Evolutionary conservation across 1,139 yeast species (phyloP).

Genomic region (Pneumocystis sp.): DNA sequence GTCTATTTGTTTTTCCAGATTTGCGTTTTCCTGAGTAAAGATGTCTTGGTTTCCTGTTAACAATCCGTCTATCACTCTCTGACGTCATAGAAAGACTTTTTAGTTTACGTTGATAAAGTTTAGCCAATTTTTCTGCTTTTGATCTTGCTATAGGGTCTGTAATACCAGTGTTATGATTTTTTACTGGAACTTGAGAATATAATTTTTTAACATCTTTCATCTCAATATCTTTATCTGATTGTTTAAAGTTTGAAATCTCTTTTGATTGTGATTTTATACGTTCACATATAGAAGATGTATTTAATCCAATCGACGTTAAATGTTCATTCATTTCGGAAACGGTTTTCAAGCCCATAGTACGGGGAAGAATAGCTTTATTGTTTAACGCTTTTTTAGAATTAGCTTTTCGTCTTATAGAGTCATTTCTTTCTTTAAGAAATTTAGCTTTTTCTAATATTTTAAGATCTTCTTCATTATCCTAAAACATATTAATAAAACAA

Average conservation of each 20-base stretch:
- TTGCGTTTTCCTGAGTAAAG: slow-evolving; percentile 93
- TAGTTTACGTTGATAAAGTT: slow-evolving; percentile 84
- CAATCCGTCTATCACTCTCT: slow-evolving; percentile 86
- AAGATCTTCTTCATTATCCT: slow-evolving; percentile 40
- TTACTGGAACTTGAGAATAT: slow-evolving; percentile 29
- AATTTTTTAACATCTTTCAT: slow-evolving; percentile 35
- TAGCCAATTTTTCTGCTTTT: slow-evolving; percentile 76
- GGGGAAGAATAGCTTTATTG: slow-evolving; percentile 82
- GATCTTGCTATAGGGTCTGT: slow-evolving; percentile 61
- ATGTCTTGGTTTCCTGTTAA: slow-evolving; percentile 82
- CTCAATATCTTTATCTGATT: slow-evolving; percentile 65
- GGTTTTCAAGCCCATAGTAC: slow-evolving; percentile 69
- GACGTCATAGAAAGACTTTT: slow-evolving; percentile 86
- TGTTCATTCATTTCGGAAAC: slow-evolving; percentile 72
- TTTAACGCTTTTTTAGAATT: slow-evolving; percentile 66
- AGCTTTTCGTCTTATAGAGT: slow-evolving; percentile 79
- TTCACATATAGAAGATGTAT: slow-evolving; percentile 42
- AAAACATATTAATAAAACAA: background rate
- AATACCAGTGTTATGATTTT: slow-evolving; percentile 76
- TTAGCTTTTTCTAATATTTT: slow-evolving; percentile 75
- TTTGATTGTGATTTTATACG: slow-evolving; percentile 27
- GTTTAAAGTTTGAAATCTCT: slow-evolving; percentile 29
- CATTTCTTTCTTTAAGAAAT: slow-evolving; percentile 93
- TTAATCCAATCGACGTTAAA: slow-evolving; percentile 81
- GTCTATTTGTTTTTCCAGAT: slow-evolving; percentile 56